Base-by-base conservation (phyloP, 1,284 basidiomycete genomes). In the Heterobasidion occidentale region DNA sequence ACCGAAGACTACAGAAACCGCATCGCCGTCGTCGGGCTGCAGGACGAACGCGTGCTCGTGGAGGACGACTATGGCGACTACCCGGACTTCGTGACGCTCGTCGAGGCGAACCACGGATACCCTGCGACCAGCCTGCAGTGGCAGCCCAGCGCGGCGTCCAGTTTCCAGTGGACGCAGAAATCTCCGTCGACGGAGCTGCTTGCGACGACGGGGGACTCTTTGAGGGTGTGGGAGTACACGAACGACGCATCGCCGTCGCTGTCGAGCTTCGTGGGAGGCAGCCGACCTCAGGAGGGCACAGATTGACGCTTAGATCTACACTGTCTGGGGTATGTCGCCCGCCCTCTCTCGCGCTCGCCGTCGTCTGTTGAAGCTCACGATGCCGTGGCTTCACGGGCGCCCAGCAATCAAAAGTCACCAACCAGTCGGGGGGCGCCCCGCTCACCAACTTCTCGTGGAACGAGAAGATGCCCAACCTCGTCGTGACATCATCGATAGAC, bases 371-470 rank as follows among this genome's bases (percentile, higher is more conserved):
- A 51, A 36, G 56, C 49, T 48, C 42, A 44, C 33, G 54, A 38
- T 59, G 56, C 57, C 15, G 47, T 34, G 35, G 47, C n/a, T n/a
- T 42, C 12, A 12, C n/a, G 38, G 38, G n/a, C n/a, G 38, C n/a
- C 38, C 66, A 86, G 84, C 84, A 95, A 84, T 92, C 90, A 54
- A 95, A 96, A 77, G 84, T 91, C 9, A 88, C 2, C 12, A 88
- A 80, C 65, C 85, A 91, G 65, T 81, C 84, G 52, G 84, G 88
- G 15, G 87, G 87, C 9, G 93, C 94, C 5, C 95, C 95, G 1
- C 74, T 98, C 60, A 98, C 94, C 14, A 93, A 89, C 66, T 96
- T 98, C 72, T 93, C 92, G 1, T 98, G 94, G 94, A 97, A 96
- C 68, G 86, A 92, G 64, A 88, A 92, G 64, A 79, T 87, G 3